phyloP scores from a whole-genome alignment of 805 yeast genomes.

The Candida tibetensis region DNA sequence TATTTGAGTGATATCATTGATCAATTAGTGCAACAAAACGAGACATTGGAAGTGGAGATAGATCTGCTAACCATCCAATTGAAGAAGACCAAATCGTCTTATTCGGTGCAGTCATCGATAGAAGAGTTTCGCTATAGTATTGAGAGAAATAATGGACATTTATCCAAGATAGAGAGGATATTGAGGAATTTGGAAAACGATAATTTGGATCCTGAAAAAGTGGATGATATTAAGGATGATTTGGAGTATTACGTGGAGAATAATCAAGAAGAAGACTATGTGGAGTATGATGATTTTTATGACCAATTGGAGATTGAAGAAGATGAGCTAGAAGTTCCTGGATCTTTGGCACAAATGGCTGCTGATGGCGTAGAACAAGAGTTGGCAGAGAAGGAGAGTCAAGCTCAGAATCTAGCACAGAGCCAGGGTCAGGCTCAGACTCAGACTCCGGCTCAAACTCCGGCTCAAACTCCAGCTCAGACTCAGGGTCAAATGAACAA shows the following conservation, averaged over 20 bases:
- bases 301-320: conserved; percentile 73
- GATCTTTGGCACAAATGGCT: conserved; percentile 23
- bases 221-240: conserved; percentile 80
- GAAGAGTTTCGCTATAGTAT: conserved; percentile 60
- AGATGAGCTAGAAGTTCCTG: conserved; percentile 23
- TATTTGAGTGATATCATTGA: conserved; percentile 73
- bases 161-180: conserved; percentile 71
- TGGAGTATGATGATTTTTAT: conserved; percentile 90
- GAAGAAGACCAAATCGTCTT: conserved; percentile 49
- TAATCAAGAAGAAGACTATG: conserved; percentile 88
- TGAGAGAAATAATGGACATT: conserved; percentile 78
- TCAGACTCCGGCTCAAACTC: no score
- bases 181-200: conserved; percentile 77
- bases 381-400: conserved; percentile 5
- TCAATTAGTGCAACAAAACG: conserved; percentile 78
- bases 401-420: no score
- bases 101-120: conserved; percentile 47
- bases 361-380: conserved; percentile 14
- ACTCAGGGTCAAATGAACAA: no score
- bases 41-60: conserved; percentile 70
- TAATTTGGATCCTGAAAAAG: conserved; percentile 70
- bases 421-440: not conserved
- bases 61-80: conserved; percentile 27
- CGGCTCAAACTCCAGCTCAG: no score
- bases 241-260: conserved; percentile 90